Evolutionary conservation across 2,329 filamentous ascomycete species (phyloP).

Genomic region (Fusarium incarnatum): DNA sequence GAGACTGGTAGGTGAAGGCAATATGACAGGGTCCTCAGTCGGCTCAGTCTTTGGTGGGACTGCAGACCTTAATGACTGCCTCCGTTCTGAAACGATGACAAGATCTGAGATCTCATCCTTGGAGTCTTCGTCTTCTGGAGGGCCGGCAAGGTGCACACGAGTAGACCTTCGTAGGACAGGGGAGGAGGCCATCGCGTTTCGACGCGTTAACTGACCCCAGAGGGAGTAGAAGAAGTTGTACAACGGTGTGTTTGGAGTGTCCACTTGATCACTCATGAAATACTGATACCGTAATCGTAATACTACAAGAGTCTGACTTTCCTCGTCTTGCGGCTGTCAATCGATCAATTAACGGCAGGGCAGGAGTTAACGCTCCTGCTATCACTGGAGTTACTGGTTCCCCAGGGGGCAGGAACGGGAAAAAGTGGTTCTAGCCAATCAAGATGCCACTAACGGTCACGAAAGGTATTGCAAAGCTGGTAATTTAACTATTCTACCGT

Average conservation of each 20-base stretch:
- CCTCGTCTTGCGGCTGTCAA: background rate
- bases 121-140: background rate
- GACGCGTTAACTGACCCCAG: background rate
- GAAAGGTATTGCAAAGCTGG: background rate
- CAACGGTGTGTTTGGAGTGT: background rate
- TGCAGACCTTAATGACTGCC: background rate
- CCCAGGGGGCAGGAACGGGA: background rate
- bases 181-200: background rate
- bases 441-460: fast-evolving
- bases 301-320: background rate
- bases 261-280: background rate
- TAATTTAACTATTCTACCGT: background rate
- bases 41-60: background rate
- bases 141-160: background rate
- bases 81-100: background rate
- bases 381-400: background rate
- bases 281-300: background rate
- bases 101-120: background rate
- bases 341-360: background rate
- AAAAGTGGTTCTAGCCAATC: background rate
- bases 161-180: background rate
- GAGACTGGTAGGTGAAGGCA: background rate
- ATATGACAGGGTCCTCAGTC: background rate
- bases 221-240: background rate
- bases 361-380: background rate